These are phyloP conservation scores for Arabidopsis thaliana DNA, from an alignment of 345 rosid species.

Conservation along the genomic window TAIR10.1 NC_003071.7:18486001-18486500, in stretches of 20 bases:
- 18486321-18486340: slow-evolving; percentile 9
- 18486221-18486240: neutral
- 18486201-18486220: slow-evolving; percentile 8
- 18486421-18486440: slow-evolving; percentile 28
- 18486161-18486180: neutral
- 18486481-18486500: slow-evolving; percentile 12
- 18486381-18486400: neutral
- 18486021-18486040: neutral
- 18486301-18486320: neutral
- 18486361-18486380: slow-evolving; percentile 11
- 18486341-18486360: slow-evolving; percentile 14
- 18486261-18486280: neutral
- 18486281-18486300: neutral
- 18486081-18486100: no score
- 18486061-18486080: neutral
- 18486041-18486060: neutral
- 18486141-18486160: neutral
- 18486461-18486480: slow-evolving; percentile 16
- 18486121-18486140: no score
- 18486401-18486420: neutral
- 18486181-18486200: neutral
- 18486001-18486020: slow-evolving; percentile 8
- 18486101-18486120: neutral
- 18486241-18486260: neutral
- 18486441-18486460: slow-evolving; percentile 14